phyloP scores from a whole-genome alignment of 2,329 filamentous ascomycete genomes.

The Colletotrichum ledebouriae region DNA sequence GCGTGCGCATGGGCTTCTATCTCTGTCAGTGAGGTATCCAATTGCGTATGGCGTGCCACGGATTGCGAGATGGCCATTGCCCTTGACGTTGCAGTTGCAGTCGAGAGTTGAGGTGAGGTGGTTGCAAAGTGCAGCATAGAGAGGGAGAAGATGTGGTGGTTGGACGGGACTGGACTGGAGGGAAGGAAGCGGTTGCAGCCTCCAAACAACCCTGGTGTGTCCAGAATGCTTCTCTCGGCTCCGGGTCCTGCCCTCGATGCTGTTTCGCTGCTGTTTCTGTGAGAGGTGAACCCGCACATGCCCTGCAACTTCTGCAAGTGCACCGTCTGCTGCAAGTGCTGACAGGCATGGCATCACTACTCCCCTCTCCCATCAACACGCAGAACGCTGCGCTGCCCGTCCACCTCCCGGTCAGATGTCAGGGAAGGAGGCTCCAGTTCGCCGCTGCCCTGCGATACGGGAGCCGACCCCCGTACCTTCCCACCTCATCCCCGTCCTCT shows the following conservation, averaged over 20 bases:
- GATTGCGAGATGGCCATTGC: conserved; percentile 14
- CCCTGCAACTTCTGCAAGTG: conserved; percentile 9
- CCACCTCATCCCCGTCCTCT: neutral
- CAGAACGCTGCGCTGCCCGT: too few species aligned
- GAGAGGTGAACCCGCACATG: conserved; percentile 1
- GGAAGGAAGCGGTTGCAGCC: too few species aligned
- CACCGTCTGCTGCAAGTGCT: neutral
- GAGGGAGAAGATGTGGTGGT: too few species aligned
- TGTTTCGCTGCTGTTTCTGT: conserved; percentile 35
- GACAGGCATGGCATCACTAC: conserved; percentile 10
- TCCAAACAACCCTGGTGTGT: too few species aligned
- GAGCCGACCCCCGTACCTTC: neutral
- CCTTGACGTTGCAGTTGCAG: conserved; percentile 28
- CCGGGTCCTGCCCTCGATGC: neutral
- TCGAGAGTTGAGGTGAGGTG: too few species aligned
- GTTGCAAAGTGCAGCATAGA: neutral
- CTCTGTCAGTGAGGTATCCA: neutral
- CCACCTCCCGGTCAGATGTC: conserved; percentile 7
- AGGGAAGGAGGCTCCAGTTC: conserved; percentile 16
- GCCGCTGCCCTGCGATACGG: conserved; percentile 29
- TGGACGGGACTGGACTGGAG: too few species aligned
- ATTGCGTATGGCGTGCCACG: conserved; percentile 14
- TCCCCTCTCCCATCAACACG: too few species aligned
- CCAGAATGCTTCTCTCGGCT: too few species aligned
- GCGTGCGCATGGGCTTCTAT: neutral